Percentiles rank a stretch among this genome's conserved stretches.
phyloP scores from a whole-genome alignment of 129 eudicot genomes.

The Flaveria sonorensis region DNA sequence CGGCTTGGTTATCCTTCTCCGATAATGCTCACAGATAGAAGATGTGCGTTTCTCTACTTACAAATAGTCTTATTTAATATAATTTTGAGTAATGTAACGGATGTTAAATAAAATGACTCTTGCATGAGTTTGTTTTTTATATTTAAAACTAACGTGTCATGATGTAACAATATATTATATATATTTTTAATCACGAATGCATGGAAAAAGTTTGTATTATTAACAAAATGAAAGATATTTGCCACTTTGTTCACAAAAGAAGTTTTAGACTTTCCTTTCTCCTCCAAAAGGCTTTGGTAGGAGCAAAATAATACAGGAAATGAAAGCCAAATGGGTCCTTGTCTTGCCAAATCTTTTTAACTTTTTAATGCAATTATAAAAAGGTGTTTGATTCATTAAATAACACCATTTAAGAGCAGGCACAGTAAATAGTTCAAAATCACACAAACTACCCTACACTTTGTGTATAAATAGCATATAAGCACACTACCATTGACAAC shows the following conservation, averaged over 20 bases:
- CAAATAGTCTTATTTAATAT: too few species aligned
- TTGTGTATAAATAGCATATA: slow-evolving; percentile 33
- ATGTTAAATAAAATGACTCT: too few species aligned
- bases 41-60: too few species aligned
- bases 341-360: slow-evolving; percentile 42
- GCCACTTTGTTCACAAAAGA: slow-evolving; percentile 35
- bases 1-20: background rate
- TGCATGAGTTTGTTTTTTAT: background rate
- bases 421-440: slow-evolving; percentile 24
- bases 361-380: slow-evolving; percentile 40
- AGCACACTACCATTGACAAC: slow-evolving; percentile 30
- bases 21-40: too few species aligned
- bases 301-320: slow-evolving; percentile 34
- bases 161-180: background rate
- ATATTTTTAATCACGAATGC: slow-evolving; percentile 25
- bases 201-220: slow-evolving; percentile 24
- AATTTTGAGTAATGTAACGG: too few species aligned
- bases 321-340: slow-evolving; percentile 33
- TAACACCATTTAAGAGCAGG: slow-evolving; percentile 16
- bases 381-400: slow-evolving; percentile 30
- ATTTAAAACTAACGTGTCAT: background rate
- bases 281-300: slow-evolving; percentile 28
- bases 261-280: slow-evolving; percentile 32
- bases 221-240: slow-evolving; percentile 37
- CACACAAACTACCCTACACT: slow-evolving; percentile 30